Evolutionary conservation across 2,329 filamentous ascomycete species (phyloP), one percentile per base, ranked within the genome.

Genomic region (Penicillium italicum): DNA sequence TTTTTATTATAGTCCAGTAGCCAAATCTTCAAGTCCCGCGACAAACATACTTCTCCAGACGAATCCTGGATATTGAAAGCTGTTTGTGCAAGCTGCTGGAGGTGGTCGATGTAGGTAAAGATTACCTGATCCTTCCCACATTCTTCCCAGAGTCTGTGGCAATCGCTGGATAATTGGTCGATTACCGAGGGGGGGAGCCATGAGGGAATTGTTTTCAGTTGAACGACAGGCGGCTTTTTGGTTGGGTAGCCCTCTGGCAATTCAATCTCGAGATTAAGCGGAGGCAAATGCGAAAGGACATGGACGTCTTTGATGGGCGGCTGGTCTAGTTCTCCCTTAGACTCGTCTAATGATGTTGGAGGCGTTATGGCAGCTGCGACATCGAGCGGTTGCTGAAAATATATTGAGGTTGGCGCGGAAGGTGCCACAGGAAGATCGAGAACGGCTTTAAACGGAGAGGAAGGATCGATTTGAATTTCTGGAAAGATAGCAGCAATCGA

Each of bases 1-100:
- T 86, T 86, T 56, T 84, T 85, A 67, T 96, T 89, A 65, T 89
- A 91, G 62, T 91, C 88, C 41, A 96, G 73, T 14, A 97, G 79
- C 5, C 85, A 82, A 18, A 90, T 83, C 72, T 90, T 89, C 53
- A 82, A 62, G 4, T 77, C 72, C 6, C 73, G 71, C 0, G 81
- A 69, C 14, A 86, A 69, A 24, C 71, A 72, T n/a, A 84, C 66
- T 58, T 76, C 74, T 3, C 72, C 73, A 0, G 68, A 54, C 3
- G 66, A 64, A 42, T 76, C 68, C 7, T 70, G 67, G 12, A 85
- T 69, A 26, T 77, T 80, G 65, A 85, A 86, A 1, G 77, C 77
- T 4, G 74, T 72, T 62, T 85, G 82, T 1, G 81, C 79, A 22
- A 80, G 73, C 67, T 85, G 81, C 62, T 85, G 82, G 3, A 86